Percentiles rank a stretch among this genome's conserved stretches.
phyloP scores from a whole-genome alignment of 257 asterid genomes.

The Fraxinus excelsior region DNA sequence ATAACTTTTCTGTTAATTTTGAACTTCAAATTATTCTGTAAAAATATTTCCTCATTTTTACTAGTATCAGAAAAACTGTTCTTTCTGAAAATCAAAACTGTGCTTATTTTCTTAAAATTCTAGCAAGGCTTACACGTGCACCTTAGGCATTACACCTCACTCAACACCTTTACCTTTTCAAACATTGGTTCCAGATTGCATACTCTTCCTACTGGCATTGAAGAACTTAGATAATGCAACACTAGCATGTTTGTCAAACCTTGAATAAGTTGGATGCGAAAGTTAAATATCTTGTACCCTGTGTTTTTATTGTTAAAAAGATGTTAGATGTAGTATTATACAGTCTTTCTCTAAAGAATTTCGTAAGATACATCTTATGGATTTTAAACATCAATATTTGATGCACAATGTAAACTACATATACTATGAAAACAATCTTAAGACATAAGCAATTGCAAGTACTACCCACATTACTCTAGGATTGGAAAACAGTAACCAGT shows the following conservation, averaged over 20 bases:
- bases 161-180: background rate
- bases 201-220: background rate
- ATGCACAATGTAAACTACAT: background rate
- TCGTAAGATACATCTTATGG: background rate
- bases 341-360: background rate
- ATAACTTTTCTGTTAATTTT: background rate
- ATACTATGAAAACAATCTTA: background rate
- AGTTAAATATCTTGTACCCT: background rate
- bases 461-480: background rate
- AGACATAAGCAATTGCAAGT: background rate
- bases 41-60: background rate
- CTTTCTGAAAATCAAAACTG: background rate
- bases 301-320: background rate
- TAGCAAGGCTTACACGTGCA: background rate
- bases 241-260: background rate
- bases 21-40: background rate
- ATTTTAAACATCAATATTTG: background rate
- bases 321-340: background rate
- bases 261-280: background rate
- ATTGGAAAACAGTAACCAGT: background rate
- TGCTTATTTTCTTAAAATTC: background rate
- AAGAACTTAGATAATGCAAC: background rate
- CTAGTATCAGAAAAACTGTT: background rate
- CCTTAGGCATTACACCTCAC: background rate
- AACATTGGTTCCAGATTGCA: background rate